Evolutionary conservation across 495 filamentous ascomycete species (phyloP).

Genomic region (Penicillium herquei): DNA sequence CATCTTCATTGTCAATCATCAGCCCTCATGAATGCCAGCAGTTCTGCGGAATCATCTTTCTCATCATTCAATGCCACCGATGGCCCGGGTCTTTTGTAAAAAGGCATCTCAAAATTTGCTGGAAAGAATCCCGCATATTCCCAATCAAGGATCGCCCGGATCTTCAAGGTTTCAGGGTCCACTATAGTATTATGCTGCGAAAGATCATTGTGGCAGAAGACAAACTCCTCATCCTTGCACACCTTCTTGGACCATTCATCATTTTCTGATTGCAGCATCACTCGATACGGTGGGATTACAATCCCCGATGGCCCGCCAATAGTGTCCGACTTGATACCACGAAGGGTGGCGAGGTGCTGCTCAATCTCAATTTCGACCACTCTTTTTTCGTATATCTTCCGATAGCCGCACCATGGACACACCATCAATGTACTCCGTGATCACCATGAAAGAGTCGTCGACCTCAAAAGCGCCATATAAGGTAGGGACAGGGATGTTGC

Average conservation of each 20-base stretch:
- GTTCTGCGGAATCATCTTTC: constrained; percentile 8
- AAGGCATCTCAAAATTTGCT: constrained; percentile 16
- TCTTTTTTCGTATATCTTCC: constrained; percentile 9
- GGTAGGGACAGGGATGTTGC: constrained; percentile 12
- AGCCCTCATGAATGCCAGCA: not conserved
- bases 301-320: constrained; percentile 14
- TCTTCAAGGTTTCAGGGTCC: constrained; percentile 29
- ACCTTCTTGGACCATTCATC: constrained; percentile 5
- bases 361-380: constrained; percentile 4
- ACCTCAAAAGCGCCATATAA: constrained; percentile 15
- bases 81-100: constrained; percentile 17
- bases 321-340: constrained; percentile 6
- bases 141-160: constrained; percentile 35
- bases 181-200: constrained; percentile 31
- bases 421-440: constrained; percentile 14
- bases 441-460: constrained; percentile 7
- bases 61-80: constrained; percentile 11
- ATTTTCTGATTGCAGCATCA: not conserved
- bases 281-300: constrained; percentile 11
- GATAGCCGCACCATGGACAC: constrained; percentile 3
- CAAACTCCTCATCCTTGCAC: constrained; percentile 14
- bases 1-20: too few species aligned
- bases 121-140: constrained; percentile 38
- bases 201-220: constrained; percentile 37
- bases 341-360: constrained; percentile 7